Conservation (phyloP, 2,329 filamentous ascomycete species). For the Penicillium corylophilum region DNA sequence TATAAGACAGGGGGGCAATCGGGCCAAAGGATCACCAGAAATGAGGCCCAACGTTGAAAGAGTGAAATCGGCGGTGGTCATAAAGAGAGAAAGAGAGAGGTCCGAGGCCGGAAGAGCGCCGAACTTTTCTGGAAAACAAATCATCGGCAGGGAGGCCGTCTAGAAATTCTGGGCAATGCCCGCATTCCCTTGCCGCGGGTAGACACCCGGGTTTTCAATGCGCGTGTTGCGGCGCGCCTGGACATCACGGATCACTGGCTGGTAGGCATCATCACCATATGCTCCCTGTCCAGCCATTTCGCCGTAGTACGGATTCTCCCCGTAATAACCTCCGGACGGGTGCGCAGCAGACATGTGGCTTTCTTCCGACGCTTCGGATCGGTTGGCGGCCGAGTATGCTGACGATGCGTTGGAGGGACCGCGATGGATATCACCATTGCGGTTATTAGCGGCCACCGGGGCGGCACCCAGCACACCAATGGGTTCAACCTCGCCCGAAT, state of each 20-base stretch:
- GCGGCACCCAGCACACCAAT: slow-evolving; percentile 73
- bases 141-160: neutral
- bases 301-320: slow-evolving; percentile 57
- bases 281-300: slow-evolving; percentile 48
- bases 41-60: slow-evolving; percentile 12
- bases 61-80: slow-evolving; percentile 22
- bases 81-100: slow-evolving; percentile 9
- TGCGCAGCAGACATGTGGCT: slow-evolving; percentile 48
- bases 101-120: slow-evolving; percentile 11
- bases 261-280: slow-evolving; percentile 58
- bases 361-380: slow-evolving; percentile 65
- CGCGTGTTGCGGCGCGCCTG: slow-evolving; percentile 88
- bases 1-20: slow-evolving; percentile 12
- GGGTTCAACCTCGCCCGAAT: slow-evolving; percentile 73
- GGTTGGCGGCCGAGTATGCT: slow-evolving; percentile 79
- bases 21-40: slow-evolving; percentile 7
- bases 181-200: slow-evolving; percentile 83
- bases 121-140: slow-evolving; percentile 13
- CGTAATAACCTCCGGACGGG: slow-evolving; percentile 53
- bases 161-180: slow-evolving; percentile 98
- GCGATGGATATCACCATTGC: slow-evolving; percentile 71
- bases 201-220: slow-evolving; percentile 87
- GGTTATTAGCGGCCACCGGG: slow-evolving; percentile 65
- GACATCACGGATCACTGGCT: slow-evolving; percentile 90
- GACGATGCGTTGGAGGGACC: slow-evolving; percentile 95